Base-by-base conservation (phyloP, 2,329 filamentous ascomycete genomes). In the Esteya vermicola region DNA sequence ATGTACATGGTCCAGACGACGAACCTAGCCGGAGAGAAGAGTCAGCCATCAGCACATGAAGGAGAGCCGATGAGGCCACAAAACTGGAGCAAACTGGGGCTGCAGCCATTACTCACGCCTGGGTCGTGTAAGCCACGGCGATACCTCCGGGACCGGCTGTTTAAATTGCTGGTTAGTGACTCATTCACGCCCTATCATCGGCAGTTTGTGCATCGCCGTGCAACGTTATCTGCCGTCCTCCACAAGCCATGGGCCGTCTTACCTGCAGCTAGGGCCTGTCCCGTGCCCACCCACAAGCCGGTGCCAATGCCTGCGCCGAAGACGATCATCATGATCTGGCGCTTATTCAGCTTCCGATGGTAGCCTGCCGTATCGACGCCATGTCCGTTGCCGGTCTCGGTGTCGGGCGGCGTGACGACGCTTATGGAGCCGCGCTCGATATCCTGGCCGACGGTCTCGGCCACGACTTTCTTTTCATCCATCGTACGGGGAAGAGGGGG, bases 251-350 rank as follows among this genome's bases (percentile, higher is more conserved):
- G n/a, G n/a, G n/a, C n/a, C n/a, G n/a, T n/a, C 26, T 28, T 14
- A 28, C 26, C 26, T 20, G 33, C 33, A 1, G 19, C 47, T 6
- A 68, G 54, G 20, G 62, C 61, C 37, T 51, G 47, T 40, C 65
- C 64, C 39, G 60, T 62, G 44, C 64, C 61, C 41, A 68, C 62
- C 50, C 67, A 63, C 45, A 64, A 59, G 51, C 60, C 62, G 45
- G 62, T 62, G 45, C 63, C 64, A 37, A 67, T 67, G 22, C 62
- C 63, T 35, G 39, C 38, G 19, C 39, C 39, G 33, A 41, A 41
- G n/a, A 21, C 36, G 23, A 32, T 41, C 39, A 36, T 41, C 39
- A 41, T 41, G 27, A 41, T 41, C 33, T 41, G 39, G 6, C 39
- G 39, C 33, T 36, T 36, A 14, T 19, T 36, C 12, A 41, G 20